phyloP scores from a whole-genome alignment of 1,284 basidiomycete species.

The Cutaneotrichosporon dermatis region DNA sequence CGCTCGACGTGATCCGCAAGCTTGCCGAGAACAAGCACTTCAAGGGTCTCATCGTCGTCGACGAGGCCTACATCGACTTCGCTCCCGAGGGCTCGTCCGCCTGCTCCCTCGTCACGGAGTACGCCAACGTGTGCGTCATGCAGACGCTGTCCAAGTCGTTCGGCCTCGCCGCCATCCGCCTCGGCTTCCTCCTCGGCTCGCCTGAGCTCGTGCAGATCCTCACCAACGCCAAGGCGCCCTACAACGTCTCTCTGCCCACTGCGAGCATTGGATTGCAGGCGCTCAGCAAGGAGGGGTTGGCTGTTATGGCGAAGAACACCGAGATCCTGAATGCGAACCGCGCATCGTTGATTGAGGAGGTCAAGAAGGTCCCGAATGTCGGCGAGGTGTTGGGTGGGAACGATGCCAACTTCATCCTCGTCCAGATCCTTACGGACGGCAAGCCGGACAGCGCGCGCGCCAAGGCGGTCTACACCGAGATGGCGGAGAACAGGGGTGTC shows the following conservation, averaged over 20 bases:
- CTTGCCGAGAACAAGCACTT: conserved; percentile 76
- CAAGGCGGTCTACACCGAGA: conserved; percentile 66
- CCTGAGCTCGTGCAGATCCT: conserved; percentile 87
- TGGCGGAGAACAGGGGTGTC: conserved; percentile 80
- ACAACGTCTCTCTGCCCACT: conserved; percentile 90
- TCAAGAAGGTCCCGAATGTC: conserved; percentile 55
- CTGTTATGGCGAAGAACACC: conserved; percentile 64
- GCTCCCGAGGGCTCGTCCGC: conserved; percentile 63
- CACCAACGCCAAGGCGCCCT: conserved; percentile 95
- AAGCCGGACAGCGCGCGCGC: conserved; percentile 68
- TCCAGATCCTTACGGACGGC: conserved; percentile 65
- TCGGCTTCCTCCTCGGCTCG: conserved; percentile 86
- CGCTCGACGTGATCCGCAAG: conserved; percentile 64
- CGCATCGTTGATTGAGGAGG: conserved; percentile 51
- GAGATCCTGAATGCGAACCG: conserved; percentile 61
- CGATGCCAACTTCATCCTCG: conserved; percentile 87
- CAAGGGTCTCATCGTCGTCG: conserved; percentile 87
- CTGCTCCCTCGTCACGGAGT: conserved; percentile 65
- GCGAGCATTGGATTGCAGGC: conserved; percentile 78
- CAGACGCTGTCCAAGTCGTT: conserved; percentile 97
- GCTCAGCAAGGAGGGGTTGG: conserved; percentile 62
- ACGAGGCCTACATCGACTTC: conserved; percentile 99
- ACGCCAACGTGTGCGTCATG: conserved; percentile 84
- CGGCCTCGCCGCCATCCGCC: conserved; percentile 86
- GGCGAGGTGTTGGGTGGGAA: conserved; percentile 73